Evolutionary conservation across 2,329 filamentous ascomycete genomes (phyloP).

Genomic region (Neospermospora avenae): DNA sequence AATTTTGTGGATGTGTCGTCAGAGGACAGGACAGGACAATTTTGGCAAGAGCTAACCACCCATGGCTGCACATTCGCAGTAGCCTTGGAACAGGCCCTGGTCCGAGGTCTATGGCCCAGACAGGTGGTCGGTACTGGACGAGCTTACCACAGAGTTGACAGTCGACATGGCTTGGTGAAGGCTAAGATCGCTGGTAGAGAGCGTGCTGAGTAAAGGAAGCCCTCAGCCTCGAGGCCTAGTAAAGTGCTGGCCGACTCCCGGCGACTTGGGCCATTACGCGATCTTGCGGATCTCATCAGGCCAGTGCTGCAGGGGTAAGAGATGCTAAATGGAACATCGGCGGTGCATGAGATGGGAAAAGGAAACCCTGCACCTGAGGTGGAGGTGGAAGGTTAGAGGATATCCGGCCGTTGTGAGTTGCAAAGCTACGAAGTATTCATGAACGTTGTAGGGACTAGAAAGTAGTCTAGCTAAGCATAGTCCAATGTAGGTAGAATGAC

Average conservation of each 20-base stretch:
- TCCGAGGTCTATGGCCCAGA: slow-evolving; percentile 25
- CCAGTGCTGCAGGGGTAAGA: slow-evolving; percentile 3
- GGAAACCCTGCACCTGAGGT: background rate
- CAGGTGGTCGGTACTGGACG: slow-evolving; percentile 28
- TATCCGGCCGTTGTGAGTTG: background rate
- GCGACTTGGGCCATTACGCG: slow-evolving; percentile 10
- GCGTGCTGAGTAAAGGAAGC: slow-evolving; percentile 26
- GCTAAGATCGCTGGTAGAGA: slow-evolving; percentile 27
- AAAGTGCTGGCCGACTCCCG: slow-evolving; percentile 13
- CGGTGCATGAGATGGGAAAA: slow-evolving; percentile 12
- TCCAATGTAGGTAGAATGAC: background rate
- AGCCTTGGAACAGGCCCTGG: background rate
- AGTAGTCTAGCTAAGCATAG: background rate
- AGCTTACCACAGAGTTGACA: slow-evolving; percentile 7
- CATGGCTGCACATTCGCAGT: background rate
- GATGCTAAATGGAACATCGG: slow-evolving; percentile 18
- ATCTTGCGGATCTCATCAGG: slow-evolving; percentile 8
- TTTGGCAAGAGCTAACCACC: background rate
- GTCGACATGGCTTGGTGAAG: slow-evolving; percentile 12
- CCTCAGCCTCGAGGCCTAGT: slow-evolving; percentile 29
- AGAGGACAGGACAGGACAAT: slow-evolving; percentile 14
- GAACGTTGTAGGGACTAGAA: background rate
- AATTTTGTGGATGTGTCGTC: slow-evolving; percentile 23
- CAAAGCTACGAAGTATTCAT: background rate
- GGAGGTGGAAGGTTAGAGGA: background rate